Base-by-base conservation (phyloP, 2,329 filamentous ascomycete genomes). In the Xylariales sp. region DNA sequence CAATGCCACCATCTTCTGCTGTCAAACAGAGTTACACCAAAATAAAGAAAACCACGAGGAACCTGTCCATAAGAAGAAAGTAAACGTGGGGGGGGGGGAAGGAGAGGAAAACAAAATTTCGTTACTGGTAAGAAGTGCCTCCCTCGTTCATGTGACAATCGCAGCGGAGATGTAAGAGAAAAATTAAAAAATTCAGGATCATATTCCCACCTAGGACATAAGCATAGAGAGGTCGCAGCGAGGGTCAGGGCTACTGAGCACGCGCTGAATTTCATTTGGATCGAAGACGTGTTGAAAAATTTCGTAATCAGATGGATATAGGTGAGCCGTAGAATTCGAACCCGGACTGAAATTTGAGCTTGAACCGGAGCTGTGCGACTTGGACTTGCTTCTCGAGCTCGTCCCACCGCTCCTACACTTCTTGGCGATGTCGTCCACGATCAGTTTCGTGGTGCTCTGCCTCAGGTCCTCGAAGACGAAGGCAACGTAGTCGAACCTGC, bases 381-480 rank as follows among this genome's bases (percentile, higher is more conserved):
- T 56, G 6, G 47, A 46, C 27, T 56, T 61, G 13, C 50, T 54
- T 44, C 57, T 61, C 6, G 51, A 54, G 33, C 44, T 43, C 8
- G 46, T 45, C 29, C 49, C 44, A 23, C 50, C 42, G 16, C 54
- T 45, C 44, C 57, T 63, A 41, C 52, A 62, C 53, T 77, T 78
- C 50, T 76, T 78, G 38, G 62, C 63, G 33, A 78, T 68, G 40
- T 78, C 74, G 31, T 79, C 72, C 17, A 69, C 57, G 41, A 80
- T 74, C 44, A 73, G 52, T 37, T 65, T 63, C n/a, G 63, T 58
- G 1, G 74, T 78, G 59, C 69, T 76, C 53, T 76, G 71, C 33
- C 56, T 52, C 4, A 65, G 59, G 41, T 81, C 74, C 46, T 83
- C 78, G 45, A 85, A 83, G 11, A 78, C 74, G 53, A 85, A 85